Evolutionary conservation across 805 yeast species (phyloP).

Genomic region (Tetrapisispora fleetii): DNA sequence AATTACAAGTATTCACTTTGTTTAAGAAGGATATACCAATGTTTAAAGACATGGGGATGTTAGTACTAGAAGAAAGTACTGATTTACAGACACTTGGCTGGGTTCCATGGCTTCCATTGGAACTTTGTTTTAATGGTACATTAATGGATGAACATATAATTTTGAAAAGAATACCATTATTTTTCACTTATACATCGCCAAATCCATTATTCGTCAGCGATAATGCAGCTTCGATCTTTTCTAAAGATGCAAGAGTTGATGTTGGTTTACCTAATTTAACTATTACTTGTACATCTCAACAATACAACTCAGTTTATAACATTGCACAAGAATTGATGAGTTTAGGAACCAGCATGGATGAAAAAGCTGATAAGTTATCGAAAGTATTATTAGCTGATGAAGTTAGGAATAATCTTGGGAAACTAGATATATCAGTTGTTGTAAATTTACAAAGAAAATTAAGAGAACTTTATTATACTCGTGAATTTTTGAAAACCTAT

Average conservation of each 20-base stretch:
- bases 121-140: conserved; percentile 44
- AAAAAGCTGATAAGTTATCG: conserved; percentile 38
- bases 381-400: conserved; percentile 48
- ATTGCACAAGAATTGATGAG: conserved; percentile 37
- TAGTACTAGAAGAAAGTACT: conserved; percentile 21
- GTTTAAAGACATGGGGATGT: conserved; percentile 19
- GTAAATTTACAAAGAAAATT: conserved; percentile 39
- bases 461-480: conserved; percentile 33
- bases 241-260: conserved; percentile 25
- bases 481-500: conserved; percentile 33
- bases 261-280: conserved; percentile 38
- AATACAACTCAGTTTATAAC: conserved; percentile 44
- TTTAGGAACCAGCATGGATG: conserved; percentile 29
- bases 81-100: conserved; percentile 31
- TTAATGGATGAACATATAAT: conserved; percentile 36
- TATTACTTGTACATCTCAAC: conserved; percentile 47
- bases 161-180: conserved; percentile 44
- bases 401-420: conserved; percentile 30
- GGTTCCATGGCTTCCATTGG: conserved; percentile 64
- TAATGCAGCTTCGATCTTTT: conserved; percentile 14
- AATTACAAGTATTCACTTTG: conserved; percentile 45
- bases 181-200: conserved; percentile 39
- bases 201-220: conserved; percentile 39
- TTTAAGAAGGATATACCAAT: conserved; percentile 32
- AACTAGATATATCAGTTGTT: conserved; percentile 34